Evolutionary conservation across 371 early-diverging fungal genomes (phyloP), one percentile per base, ranked within the genome.

Genomic region (Fennellomyces sp.): DNA sequence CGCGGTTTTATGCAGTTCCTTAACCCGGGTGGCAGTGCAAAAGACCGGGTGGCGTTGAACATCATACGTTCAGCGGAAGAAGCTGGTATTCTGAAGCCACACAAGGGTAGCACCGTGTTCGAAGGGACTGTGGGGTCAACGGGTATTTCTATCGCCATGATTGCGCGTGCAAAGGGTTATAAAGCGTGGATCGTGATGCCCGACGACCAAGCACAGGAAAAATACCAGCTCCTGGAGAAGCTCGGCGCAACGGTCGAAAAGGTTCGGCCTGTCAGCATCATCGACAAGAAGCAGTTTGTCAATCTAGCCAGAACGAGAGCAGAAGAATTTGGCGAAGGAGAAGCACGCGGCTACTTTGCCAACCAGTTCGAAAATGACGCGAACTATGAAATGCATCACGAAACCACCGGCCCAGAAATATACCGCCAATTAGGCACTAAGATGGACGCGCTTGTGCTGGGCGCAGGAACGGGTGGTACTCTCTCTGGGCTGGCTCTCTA

Each of bases 381-480:
- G 41, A 97, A 97, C 61, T 88, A 84, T 56, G 69, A 86, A 51
- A 87, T 88, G 0, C 97, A 97, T 68, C 93, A 86, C 61, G 65
- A 72, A 1, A 85, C 85, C 1, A 98, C 99, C 2, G 99, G 91
- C 0, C 96, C 96, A 0, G 99, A 98, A 69, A 89, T 97, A 7
- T 84, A 78, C 52, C 64, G 58, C 12, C 97, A 98, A 68, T 84
- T 88, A 4, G 75, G 68, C 1, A 90, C 90, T 3, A 64, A 75
- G 13, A 66, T 92, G 4, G 92, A 95, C 72, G 95, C 92, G 0
- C 77, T 97, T 61, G 92, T 95, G 35, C 82, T 91, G 55, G 95
- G 95, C 0, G 90, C 95, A 27, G 93, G 97, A 7, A 97, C 97
- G 5, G 97, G 97, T 1, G 98, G 98, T 5, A 98, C 98, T 0